Conservation (phyloP, 163 green algal species). For the Smithsoniella earleae region DNA sequence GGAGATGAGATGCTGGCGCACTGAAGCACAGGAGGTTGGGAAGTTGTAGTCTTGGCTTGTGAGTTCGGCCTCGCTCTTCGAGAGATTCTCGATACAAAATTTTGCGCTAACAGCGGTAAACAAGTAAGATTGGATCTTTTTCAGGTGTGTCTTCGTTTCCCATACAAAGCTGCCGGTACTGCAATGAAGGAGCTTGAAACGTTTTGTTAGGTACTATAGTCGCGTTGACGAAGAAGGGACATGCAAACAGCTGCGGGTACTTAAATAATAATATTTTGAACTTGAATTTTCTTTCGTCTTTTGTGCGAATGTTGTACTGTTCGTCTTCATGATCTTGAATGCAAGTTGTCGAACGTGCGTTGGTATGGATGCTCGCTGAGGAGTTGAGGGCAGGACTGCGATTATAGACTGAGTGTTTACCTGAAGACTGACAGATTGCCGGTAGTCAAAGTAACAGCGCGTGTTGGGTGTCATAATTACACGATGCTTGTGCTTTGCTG, state of each 20-base stretch:
- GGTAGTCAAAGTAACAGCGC: constrained; percentile 67
- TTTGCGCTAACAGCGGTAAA: neutral
- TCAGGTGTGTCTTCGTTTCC: neutral
- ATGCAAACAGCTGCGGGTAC: neutral
- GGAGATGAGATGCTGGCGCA: too few relatives aligned
- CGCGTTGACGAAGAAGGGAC: neutral
- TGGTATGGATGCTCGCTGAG: neutral
- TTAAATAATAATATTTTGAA: too few relatives aligned
- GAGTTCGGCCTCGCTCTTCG: neutral
- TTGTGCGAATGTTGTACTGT: neutral
- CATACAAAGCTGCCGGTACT: too few relatives aligned
- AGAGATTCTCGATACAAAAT: neutral
- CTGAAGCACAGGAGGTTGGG: too few relatives aligned
- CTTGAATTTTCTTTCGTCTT: too few relatives aligned
- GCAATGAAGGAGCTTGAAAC: too few relatives aligned
- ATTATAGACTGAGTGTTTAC: neutral
- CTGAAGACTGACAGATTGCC: constrained; percentile 44
- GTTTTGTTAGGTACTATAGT: too few relatives aligned
- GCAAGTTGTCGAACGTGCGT: neutral
- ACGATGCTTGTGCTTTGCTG: constrained; percentile 46
- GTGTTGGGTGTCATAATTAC: constrained; percentile 62
- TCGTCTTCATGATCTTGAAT: neutral
- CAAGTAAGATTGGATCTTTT: neutral
- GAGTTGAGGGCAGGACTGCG: neutral
- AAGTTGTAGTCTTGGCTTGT: too few relatives aligned